Conservation (phyloP, 371 early-diverging fungal species). For the Mortierella sp. region DNA sequence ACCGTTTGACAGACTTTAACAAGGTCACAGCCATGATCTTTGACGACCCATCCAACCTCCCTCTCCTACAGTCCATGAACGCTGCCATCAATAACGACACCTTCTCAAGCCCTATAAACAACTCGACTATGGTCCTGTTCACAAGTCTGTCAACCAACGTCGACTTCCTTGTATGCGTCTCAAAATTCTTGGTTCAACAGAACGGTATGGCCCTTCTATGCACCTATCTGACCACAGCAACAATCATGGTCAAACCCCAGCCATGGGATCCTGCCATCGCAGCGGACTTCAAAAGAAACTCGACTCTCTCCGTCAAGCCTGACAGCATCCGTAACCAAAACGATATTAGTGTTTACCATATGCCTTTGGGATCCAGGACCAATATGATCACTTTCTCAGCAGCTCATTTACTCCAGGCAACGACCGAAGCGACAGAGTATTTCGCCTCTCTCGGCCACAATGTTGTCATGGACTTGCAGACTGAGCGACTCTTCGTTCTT, state of each 20-base stretch:
- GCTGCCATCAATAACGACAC: slow-evolving; percentile 2
- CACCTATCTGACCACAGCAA: neutral
- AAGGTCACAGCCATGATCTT: slow-evolving; percentile 13
- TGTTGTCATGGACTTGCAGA: slow-evolving; percentile 6
- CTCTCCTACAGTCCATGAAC: slow-evolving; percentile 16
- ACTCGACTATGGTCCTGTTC: neutral
- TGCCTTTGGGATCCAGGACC: neutral
- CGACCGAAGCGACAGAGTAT: slow-evolving; percentile 2
- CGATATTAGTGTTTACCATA: slow-evolving; percentile 4
- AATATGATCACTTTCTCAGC: neutral
- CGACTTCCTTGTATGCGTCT: slow-evolving; percentile 12
- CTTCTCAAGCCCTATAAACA: slow-evolving; percentile 5
- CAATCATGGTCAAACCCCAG: slow-evolving; percentile 8
- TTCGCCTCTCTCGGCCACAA: slow-evolving; percentile 24
- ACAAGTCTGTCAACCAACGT: slow-evolving; percentile 2
- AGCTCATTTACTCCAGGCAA: slow-evolving; percentile 14
- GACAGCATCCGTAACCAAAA: neutral
- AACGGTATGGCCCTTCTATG: slow-evolving; percentile 12
- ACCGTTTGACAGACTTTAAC: slow-evolving; percentile 4
- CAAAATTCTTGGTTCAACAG: neutral
- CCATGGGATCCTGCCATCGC: neutral
- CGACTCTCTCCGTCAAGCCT: neutral
- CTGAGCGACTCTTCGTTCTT: slow-evolving; percentile 9
- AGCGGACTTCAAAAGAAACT: neutral
- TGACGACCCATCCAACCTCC: slow-evolving; percentile 15